A percentile compares a stretch with the other conserved stretches of the same genome.
phyloP scores from a whole-genome alignment of 164 flowering plant genomes.

The Umbilicus rupestris region DNA sequence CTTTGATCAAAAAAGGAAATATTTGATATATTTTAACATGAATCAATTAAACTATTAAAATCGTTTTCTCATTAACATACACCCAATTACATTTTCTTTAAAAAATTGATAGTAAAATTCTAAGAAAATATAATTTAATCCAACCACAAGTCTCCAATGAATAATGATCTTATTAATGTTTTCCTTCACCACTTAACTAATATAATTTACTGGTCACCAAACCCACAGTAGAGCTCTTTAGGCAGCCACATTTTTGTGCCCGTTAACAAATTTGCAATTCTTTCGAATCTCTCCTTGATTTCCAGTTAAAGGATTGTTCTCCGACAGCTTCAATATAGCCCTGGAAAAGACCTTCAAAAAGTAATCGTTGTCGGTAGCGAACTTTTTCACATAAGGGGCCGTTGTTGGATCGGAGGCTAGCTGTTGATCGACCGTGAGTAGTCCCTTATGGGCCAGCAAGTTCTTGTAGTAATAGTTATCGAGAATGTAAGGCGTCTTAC shows the following conservation, averaged over 20 bases:
- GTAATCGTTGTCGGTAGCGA: background rate
- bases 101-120: too few relatives aligned
- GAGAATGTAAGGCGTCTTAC: background rate
- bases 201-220: too few relatives aligned
- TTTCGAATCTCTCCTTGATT: slow-evolving; percentile 1
- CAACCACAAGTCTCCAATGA: too few relatives aligned
- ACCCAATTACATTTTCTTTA: too few relatives aligned
- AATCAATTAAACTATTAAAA: too few relatives aligned
- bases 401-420: background rate
- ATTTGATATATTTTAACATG: too few relatives aligned
- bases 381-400: background rate
- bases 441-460: background rate
- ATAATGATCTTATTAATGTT: too few relatives aligned
- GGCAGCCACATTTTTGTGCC: background rate
- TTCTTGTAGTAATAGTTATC: slow-evolving; percentile 8
- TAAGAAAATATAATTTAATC: too few relatives aligned
- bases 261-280: background rate
- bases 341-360: background rate
- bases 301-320: slow-evolving; percentile 3
- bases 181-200: background rate
- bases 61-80: too few relatives aligned
- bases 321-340: background rate
- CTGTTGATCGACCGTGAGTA: slow-evolving; percentile 1
- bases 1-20: too few relatives aligned
- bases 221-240: background rate